Evolutionary conservation across 73 alveolate genomes (phyloP).

Genomic region (Symbiodinium pilosum): DNA sequence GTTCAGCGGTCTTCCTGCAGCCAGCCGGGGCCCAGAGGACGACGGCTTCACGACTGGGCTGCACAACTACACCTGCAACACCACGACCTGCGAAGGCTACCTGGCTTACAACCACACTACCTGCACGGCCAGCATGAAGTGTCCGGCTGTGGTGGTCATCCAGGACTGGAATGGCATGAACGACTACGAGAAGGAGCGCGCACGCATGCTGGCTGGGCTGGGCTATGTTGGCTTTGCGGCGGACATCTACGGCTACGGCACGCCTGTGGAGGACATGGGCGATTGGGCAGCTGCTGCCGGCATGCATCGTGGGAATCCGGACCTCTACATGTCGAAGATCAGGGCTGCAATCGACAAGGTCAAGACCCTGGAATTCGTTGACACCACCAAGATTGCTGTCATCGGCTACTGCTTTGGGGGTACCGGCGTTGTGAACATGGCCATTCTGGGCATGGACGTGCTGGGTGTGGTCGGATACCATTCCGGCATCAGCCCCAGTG

Average conservation of each 20-base stretch:
- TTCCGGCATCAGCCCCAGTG: conserved; percentile 22
- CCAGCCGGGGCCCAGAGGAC: conserved; percentile 35
- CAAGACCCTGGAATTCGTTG: conserved; percentile 11
- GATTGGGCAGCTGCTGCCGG: conserved; percentile 56
- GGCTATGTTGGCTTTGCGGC: conserved; percentile 64
- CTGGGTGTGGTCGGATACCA: conserved; percentile 58
- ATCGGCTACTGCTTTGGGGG: conserved; percentile 88
- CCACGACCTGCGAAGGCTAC: conserved; percentile 62
- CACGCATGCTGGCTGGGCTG: conserved; percentile 44
- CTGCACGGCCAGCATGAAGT: conserved; percentile 55
- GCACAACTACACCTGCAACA: conserved; percentile 62
- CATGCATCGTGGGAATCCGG: conserved; percentile 47
- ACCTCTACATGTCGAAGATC: conserved; percentile 68
- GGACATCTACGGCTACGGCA: conserved; percentile 60
- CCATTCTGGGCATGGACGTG: conserved; percentile 47
- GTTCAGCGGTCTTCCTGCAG: conserved; percentile 39
- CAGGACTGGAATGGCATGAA: conserved; percentile 86
- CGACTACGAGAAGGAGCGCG: conserved; percentile 80
- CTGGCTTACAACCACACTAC: neutral
- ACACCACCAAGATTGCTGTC: conserved; percentile 52
- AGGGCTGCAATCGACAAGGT: conserved; percentile 38
- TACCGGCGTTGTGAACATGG: conserved; percentile 71
- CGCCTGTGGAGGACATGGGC: conserved; percentile 43
- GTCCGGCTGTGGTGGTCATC: conserved; percentile 67
- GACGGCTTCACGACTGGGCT: neutral